Percentiles rank a stretch among this genome's conserved stretches.
phyloP scores from a whole-genome alignment of 2,329 filamentous ascomycete genomes.

The Beauveria sp. region DNA sequence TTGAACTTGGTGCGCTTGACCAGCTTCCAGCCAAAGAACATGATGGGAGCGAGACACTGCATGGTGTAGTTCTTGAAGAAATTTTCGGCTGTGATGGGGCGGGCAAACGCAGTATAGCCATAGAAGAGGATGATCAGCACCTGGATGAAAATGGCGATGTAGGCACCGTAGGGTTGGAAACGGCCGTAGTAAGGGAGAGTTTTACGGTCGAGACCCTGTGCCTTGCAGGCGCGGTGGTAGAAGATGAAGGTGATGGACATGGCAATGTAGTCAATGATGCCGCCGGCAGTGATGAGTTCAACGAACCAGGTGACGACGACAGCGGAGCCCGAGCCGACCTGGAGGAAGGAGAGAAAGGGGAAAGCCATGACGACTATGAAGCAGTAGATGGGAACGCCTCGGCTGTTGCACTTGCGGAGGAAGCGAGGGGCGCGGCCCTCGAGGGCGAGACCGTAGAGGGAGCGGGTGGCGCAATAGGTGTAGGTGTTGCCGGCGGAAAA shows the following conservation, averaged over 20 bases:
- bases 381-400: constrained; percentile 54
- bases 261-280: constrained; percentile 56
- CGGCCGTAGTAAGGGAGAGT: constrained; percentile 49
- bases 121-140: constrained; percentile 40
- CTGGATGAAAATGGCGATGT: constrained; percentile 36
- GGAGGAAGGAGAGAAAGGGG: constrained; percentile 45
- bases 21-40: constrained; percentile 57
- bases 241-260: constrained; percentile 39
- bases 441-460: constrained; percentile 42
- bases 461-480: constrained; percentile 43
- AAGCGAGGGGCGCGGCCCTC: constrained; percentile 43
- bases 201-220: constrained; percentile 43
- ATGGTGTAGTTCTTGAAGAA: constrained; percentile 51
- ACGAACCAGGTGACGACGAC: constrained; percentile 47
- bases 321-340: constrained; percentile 39
- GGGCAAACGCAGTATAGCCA: constrained; percentile 44
- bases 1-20: constrained; percentile 50
- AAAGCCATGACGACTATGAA: constrained; percentile 47
- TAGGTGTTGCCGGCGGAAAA: constrained; percentile 44
- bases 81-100: constrained; percentile 38
- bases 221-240: constrained; percentile 45
- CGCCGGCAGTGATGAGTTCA: constrained; percentile 48
- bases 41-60: constrained; percentile 43
- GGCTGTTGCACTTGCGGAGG: constrained; percentile 50
- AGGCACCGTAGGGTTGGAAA: constrained; percentile 52